phyloP scores from a whole-genome alignment of 2,329 filamentous ascomycete genomes.

The Penicillium concentricum region DNA sequence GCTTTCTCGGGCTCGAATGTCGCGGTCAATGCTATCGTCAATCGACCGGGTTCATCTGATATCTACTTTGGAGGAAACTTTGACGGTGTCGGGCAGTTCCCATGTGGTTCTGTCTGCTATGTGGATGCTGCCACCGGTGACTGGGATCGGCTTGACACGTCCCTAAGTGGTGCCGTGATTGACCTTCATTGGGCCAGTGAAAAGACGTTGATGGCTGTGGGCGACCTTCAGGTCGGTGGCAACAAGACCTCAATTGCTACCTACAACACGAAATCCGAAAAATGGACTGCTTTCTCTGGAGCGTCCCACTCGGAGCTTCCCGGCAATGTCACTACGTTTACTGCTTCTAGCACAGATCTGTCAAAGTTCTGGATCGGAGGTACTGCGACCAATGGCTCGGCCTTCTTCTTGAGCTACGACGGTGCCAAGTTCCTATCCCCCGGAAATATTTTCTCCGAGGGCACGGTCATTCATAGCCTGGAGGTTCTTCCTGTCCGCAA shows the following conservation, averaged over 20 bases:
- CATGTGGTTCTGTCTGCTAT: slow-evolving; percentile 77
- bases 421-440: slow-evolving; percentile 68
- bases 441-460: slow-evolving; percentile 60
- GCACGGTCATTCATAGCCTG: slow-evolving; percentile 72
- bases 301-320: slow-evolving; percentile 58
- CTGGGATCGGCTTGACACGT: slow-evolving; percentile 77
- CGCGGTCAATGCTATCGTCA: slow-evolving; percentile 72
- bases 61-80: slow-evolving; percentile 88
- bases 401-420: slow-evolving; percentile 81
- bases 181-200: slow-evolving; percentile 74
- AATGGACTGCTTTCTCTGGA: slow-evolving; percentile 62
- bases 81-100: slow-evolving; percentile 75
- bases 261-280: slow-evolving; percentile 67
- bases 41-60: slow-evolving; percentile 67
- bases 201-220: slow-evolving; percentile 71
- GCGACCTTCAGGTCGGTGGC: slow-evolving; percentile 68
- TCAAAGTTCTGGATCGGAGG: slow-evolving; percentile 82
- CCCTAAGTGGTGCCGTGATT: slow-evolving; percentile 68
- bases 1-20: slow-evolving; percentile 68
- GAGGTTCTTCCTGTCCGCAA: slow-evolving; percentile 74
- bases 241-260: slow-evolving; percentile 67
- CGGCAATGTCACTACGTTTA: slow-evolving; percentile 75
- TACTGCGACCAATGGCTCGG: slow-evolving; percentile 62
- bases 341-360: slow-evolving; percentile 69
- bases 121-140: slow-evolving; percentile 69